These are phyloP conservation scores for Galerina marginata DNA, from an alignment of 768 basidiomycete genomes.

Conservation along the genomic window DNA sequence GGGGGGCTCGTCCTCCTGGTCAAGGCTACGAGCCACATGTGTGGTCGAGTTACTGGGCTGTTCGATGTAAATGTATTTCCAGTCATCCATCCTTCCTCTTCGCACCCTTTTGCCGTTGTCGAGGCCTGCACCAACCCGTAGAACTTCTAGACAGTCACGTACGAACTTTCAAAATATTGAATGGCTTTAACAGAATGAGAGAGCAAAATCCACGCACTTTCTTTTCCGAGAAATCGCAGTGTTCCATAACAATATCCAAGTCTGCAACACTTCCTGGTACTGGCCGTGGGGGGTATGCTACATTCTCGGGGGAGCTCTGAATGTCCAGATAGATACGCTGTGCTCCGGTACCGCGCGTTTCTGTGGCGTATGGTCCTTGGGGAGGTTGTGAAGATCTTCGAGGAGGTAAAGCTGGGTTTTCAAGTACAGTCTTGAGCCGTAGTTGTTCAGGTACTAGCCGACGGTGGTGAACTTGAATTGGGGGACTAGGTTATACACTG, in stretches of 20 bases:
- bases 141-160: slow-evolving; percentile 94
- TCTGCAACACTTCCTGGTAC: slow-evolving; percentile 85
- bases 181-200: slow-evolving; percentile 17
- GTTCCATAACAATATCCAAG: slow-evolving; percentile 87
- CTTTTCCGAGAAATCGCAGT: slow-evolving; percentile 87
- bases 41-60: slow-evolving; percentile 38
- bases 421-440: slow-evolving; percentile 55
- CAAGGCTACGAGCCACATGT: slow-evolving; percentile 25
- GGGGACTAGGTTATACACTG: not conserved
- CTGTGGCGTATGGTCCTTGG: slow-evolving; percentile 51
- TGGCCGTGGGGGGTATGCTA: slow-evolving; percentile 89
- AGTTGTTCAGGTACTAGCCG: slow-evolving; percentile 72
- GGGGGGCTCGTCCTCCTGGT: slow-evolving; percentile 47
- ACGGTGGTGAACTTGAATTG: not conserved
- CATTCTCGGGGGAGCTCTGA: slow-evolving; percentile 59
- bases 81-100: slow-evolving; percentile 77
- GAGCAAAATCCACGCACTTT: slow-evolving; percentile 52
- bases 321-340: slow-evolving; percentile 81
- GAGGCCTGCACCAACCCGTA: slow-evolving; percentile 88
- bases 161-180: slow-evolving; percentile 66
- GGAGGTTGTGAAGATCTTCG: slow-evolving; percentile 34
- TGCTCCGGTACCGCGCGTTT: slow-evolving; percentile 76
- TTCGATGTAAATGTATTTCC: slow-evolving; percentile 90
- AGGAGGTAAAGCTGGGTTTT: slow-evolving; percentile 80
- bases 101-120: slow-evolving; percentile 81